These are phyloP conservation scores for Saccharomycopsis vini DNA, from an alignment of 805 yeast genomes.

Conservation along the genomic window DNA sequence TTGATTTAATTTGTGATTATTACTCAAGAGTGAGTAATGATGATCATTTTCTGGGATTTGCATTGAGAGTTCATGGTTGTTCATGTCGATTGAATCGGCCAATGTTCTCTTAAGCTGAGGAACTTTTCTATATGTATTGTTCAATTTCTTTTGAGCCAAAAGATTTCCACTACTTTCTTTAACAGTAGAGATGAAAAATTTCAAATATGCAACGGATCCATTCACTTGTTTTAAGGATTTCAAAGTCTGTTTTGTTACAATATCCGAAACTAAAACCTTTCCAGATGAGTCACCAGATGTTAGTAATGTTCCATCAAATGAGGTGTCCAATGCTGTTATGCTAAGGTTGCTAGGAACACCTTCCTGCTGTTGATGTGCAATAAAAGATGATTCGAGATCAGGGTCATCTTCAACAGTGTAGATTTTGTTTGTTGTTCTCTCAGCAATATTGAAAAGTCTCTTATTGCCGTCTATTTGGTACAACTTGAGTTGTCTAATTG, in stretches of 20 bases:
- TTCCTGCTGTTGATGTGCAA: constrained; percentile 35
- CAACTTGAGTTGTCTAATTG: constrained; percentile 46
- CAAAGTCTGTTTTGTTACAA: constrained; percentile 57
- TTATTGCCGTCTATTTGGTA: constrained; percentile 26
- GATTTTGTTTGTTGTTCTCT: constrained; percentile 28
- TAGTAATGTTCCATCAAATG: constrained; percentile 67
- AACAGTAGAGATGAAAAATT: too few species aligned
- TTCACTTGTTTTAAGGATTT: constrained; percentile 31
- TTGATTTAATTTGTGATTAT: constrained; percentile 22
- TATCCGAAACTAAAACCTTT: constrained; percentile 56
- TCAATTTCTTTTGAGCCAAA: too few species aligned
- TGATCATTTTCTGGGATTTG: constrained; percentile 27
- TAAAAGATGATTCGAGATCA: constrained; percentile 40
- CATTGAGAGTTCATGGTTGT: constrained; percentile 35
- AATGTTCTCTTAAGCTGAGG: constrained; percentile 53
- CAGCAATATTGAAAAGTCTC: constrained; percentile 20
- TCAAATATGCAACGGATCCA: constrained; percentile 27
- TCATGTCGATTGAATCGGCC: constrained; percentile 30
- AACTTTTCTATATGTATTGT: constrained; percentile 30
- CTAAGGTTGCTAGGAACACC: constrained; percentile 23
- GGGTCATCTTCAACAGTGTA: constrained; percentile 44
- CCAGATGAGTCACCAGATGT: constrained; percentile 74
- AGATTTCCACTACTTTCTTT: too few species aligned
- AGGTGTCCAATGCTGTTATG: constrained; percentile 48
- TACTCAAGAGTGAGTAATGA: constrained; percentile 26